phyloP scores from a whole-genome alignment of 805 yeast genomes.

The Pichia paraexigua region DNA sequence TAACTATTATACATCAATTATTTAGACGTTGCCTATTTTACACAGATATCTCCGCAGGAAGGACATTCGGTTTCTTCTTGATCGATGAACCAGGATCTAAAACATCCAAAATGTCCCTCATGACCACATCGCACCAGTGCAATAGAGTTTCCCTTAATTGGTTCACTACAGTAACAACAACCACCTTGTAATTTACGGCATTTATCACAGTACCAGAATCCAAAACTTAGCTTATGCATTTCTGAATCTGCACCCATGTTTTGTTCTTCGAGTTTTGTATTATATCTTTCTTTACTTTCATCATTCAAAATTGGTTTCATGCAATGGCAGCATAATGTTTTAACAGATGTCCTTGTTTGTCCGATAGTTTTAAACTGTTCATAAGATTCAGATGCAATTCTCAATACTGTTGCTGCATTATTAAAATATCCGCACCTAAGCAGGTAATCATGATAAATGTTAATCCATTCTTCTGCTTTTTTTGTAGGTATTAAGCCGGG shows the following conservation, averaged over 20 bases:
- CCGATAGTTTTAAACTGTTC: constrained; percentile 29
- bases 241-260: constrained; percentile 20
- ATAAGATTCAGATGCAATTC: constrained; percentile 27
- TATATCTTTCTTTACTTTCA: constrained; percentile 33
- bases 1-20: too few species aligned
- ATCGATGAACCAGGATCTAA: constrained; percentile 66
- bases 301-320: constrained; percentile 54
- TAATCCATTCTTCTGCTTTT: constrained; percentile 47
- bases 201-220: constrained; percentile 79
- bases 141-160: constrained; percentile 64
- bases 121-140: constrained; percentile 72
- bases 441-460: constrained; percentile 46
- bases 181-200: constrained; percentile 54
- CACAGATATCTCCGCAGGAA: constrained; percentile 43
- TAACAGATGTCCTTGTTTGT: constrained; percentile 34
- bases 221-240: constrained; percentile 34
- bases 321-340: constrained; percentile 58
- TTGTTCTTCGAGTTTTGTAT: not conserved
- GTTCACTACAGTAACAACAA: constrained; percentile 74
- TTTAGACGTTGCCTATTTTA: not conserved
- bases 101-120: constrained; percentile 75
- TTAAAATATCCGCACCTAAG: constrained; percentile 43
- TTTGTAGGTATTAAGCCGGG: constrained; percentile 23
- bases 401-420: constrained; percentile 49
- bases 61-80: constrained; percentile 70